Evolutionary conservation across 805 yeast species (phyloP).

Genomic region (Spathaspora arborariae): DNA sequence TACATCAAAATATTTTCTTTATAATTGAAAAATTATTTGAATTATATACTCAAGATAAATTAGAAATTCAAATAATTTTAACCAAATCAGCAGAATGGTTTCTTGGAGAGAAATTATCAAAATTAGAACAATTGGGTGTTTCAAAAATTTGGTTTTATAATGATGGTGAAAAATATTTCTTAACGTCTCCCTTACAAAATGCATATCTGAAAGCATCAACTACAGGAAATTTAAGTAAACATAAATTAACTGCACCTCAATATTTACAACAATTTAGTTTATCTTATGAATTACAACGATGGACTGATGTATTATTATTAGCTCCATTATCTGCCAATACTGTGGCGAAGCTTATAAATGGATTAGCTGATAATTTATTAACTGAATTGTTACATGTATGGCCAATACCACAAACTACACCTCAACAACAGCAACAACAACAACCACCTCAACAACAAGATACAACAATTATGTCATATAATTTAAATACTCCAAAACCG

Average conservation of each 20-base stretch:
- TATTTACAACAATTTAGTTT: slow-evolving; percentile 13
- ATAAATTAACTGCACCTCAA: slow-evolving; percentile 9
- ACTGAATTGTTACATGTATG: slow-evolving; percentile 20
- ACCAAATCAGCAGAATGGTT: slow-evolving; percentile 22
- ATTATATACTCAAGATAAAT: slow-evolving; percentile 15
- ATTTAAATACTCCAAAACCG: slow-evolving; percentile 16
- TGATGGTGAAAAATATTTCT: slow-evolving; percentile 15
- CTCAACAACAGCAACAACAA: slow-evolving; percentile 1
- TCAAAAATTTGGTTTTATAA: slow-evolving; percentile 21
- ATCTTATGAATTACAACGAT: slow-evolving; percentile 18
- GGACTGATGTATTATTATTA: slow-evolving; percentile 25
- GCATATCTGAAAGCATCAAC: slow-evolving; percentile 4
- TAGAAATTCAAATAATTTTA: slow-evolving; percentile 22
- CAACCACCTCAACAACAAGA: slow-evolving; percentile 4
- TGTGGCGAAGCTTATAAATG: slow-evolving; percentile 22
- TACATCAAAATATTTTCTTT: slow-evolving; percentile 17
- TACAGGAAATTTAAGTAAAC: slow-evolving; percentile 1
- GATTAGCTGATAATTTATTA: slow-evolving; percentile 21
- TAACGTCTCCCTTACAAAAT: slow-evolving; percentile 10
- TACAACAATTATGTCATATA: slow-evolving; percentile 16
- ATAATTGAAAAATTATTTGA: slow-evolving; percentile 22
- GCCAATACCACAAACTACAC: slow-evolving; percentile 15
- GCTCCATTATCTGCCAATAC: slow-evolving; percentile 24
- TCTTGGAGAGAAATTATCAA: slow-evolving; percentile 15
- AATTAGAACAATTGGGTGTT: slow-evolving; percentile 19